Base-by-base conservation (phyloP, 202 grass and related monocot genomes). In the Zoysia matrella region DNA sequence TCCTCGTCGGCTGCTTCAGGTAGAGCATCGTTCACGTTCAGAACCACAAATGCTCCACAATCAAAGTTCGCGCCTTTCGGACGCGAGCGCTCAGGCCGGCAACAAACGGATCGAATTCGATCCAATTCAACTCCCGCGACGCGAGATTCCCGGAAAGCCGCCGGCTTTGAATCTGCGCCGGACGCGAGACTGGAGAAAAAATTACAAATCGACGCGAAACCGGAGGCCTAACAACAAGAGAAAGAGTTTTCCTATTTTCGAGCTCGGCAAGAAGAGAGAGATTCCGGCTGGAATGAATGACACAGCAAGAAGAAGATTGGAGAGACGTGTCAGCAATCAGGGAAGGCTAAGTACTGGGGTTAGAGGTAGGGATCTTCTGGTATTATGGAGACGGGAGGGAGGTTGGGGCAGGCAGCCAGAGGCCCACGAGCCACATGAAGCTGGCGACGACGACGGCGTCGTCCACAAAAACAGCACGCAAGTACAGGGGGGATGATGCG, bases 401-500 rank as follows among this genome's bases (percentile, higher is more conserved):
- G 56, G 63, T 7, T 57, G 60, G 22, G 4, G 74, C 22, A 30
- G 22, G 22, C 22, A 30, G 22, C 22, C 22, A 30, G 79, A 10
- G 76, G 63, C 67, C 54, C 69, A 90, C 22, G 75, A 83, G 79
- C 88, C 88, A 90, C 88, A 86, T 12, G 88, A 78, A 57, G 77
- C 63, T 69, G 83, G 80, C 75, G 78, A 79, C 78, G 78, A 79
- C 78, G 74, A 46, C 83, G 83, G 36, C 88, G 84, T 75, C 74
- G 88, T 86, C 75, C 84, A 70, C 88, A 66, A 83, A 90, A 83
- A 75, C 84, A 83, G 48, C 88, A 86, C 88, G 88, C 87, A 85
- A 85, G 71, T 52, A 16, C 64, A 67, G 8, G 10, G 8, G 63
- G 11, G 14, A 30, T 30, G 22, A 30, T 30, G 22, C 22, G 22